These are phyloP conservation scores for Calocera cornea DNA, from an alignment of 768 basidiomycete genomes.

Conservation along the genomic window DNA sequence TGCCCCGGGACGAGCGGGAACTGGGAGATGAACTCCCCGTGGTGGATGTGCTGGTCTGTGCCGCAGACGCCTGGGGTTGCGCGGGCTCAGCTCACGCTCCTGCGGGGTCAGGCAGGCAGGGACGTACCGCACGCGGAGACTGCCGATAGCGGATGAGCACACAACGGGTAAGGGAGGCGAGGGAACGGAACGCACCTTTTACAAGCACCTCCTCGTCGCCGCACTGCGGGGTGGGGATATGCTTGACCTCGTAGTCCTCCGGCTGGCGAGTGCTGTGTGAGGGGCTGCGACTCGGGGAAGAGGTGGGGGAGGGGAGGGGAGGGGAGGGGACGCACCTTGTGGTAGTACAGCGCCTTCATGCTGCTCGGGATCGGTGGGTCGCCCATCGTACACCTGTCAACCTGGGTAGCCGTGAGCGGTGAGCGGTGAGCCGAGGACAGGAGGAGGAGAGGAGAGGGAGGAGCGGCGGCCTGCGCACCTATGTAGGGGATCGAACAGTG, in stretches of 20 bases:
- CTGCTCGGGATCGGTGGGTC: neutral
- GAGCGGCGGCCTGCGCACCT: no score
- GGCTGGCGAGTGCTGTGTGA: slow-evolving; percentile 39
- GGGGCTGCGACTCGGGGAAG: no score
- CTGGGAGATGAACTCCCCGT: slow-evolving; percentile 57
- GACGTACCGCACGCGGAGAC: slow-evolving; percentile 7
- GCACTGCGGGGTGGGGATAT: slow-evolving; percentile 52
- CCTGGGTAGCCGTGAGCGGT: no score
- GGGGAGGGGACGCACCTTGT: neutral
- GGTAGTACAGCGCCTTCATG: neutral
- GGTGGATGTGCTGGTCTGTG: slow-evolving; percentile 49
- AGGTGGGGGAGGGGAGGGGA: no score
- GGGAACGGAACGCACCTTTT: slow-evolving; percentile 37
- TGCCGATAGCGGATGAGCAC: neutral
- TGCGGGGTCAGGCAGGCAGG: no score
- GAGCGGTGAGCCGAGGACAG: no score
- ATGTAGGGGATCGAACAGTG: no score
- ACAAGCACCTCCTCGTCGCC: slow-evolving; percentile 60
- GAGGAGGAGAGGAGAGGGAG: no score
- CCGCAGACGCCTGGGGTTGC: slow-evolving; percentile 43
- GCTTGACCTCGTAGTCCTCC: slow-evolving; percentile 47
- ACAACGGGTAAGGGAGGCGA: neutral
- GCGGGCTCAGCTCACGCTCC: no score
- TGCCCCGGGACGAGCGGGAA: slow-evolving; percentile 67
- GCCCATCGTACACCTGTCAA: no score